Evolutionary conservation across 163 green algal genomes (phyloP), one percentile per base, ranked within the genome.

Genomic region (Smithsoniella earleae): DNA sequence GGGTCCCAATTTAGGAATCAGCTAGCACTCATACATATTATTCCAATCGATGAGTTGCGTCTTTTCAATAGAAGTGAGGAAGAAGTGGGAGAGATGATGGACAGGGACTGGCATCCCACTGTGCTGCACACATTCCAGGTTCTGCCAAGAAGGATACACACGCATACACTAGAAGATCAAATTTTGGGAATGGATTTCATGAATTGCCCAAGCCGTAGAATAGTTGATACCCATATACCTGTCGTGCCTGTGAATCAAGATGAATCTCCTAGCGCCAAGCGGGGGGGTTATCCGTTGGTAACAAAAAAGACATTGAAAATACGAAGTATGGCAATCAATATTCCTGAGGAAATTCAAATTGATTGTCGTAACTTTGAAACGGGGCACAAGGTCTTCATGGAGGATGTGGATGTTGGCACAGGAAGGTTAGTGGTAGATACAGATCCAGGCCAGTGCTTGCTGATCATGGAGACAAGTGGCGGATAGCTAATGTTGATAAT

Each of bases 271-370:
- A 38, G 58, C 34, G 25, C 58, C n/a, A 69, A 69, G 25, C 31
- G 58, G 58, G 58, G 58, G 34, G 58, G 58, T 1, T 69, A 38
- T 33, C n/a, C 58, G 10, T 69, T 69, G 58, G 43, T 69, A 8
- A 69, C 58, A n/a, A 69, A 69, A 31, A 30, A 34, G 25, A 43
- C 27, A n/a, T 34, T 69, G 58, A 69, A 69, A 34, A 31, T 69
- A 10, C n/a, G 58, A 13, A 43, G 27, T 16, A 5, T 69, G 18
- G 58, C 58, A 5, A 69, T 69, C 58, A 69, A 69, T 13, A 38
- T 69, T 13, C 58, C 58, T 43, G 27, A 33, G 5, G 34, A 16
- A 25, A 69, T 69, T n/a, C 8, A 38, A 13, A 31, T 69, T n/a
- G 58, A 69, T 13, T 69, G 58, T 34, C 22, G n/a, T 36, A 38